These are phyloP conservation scores for Trichosporon faecale DNA, from an alignment of 1,284 basidiomycete genomes.

Conservation along the genomic window DNA sequence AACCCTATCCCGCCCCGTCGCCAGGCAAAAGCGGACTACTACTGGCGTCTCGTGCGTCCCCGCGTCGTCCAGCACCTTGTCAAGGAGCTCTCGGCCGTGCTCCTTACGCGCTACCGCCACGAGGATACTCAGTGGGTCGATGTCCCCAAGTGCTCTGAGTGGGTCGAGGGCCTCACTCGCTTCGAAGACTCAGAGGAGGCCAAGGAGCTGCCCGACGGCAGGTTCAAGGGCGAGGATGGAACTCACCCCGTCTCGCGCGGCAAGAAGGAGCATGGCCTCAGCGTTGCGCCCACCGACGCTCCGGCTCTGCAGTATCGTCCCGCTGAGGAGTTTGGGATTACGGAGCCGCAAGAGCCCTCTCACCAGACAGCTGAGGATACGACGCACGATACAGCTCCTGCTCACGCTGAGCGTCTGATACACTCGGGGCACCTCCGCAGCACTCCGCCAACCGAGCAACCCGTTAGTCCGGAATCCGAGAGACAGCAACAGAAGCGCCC, in stretches of 20 bases:
- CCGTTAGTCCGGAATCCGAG: too few relatives aligned
- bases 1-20: not conserved
- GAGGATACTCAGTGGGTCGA: not conserved
- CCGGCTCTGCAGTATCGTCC: not conserved
- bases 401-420: too few relatives aligned
- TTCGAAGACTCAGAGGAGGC: not conserved
- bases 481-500: not conserved
- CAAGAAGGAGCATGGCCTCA: not conserved
- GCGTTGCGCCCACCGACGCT: not conserved
- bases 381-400: too few relatives aligned
- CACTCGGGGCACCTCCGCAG: too few relatives aligned
- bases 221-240: not conserved
- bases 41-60: not conserved
- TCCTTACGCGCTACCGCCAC: not conserved
- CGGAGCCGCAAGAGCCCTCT: not conserved
- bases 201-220: not conserved
- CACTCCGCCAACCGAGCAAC: too few relatives aligned
- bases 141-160: slow-evolving; percentile 4
- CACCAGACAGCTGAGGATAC: too few relatives aligned
- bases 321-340: too few relatives aligned
- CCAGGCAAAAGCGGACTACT: not conserved
- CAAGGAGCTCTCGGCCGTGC: not conserved
- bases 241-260: not conserved
- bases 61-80: not conserved
- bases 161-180: not conserved